Evolutionary conservation across 2,329 filamentous ascomycete species (phyloP).

Genomic region (Trichoderma simmonsii): DNA sequence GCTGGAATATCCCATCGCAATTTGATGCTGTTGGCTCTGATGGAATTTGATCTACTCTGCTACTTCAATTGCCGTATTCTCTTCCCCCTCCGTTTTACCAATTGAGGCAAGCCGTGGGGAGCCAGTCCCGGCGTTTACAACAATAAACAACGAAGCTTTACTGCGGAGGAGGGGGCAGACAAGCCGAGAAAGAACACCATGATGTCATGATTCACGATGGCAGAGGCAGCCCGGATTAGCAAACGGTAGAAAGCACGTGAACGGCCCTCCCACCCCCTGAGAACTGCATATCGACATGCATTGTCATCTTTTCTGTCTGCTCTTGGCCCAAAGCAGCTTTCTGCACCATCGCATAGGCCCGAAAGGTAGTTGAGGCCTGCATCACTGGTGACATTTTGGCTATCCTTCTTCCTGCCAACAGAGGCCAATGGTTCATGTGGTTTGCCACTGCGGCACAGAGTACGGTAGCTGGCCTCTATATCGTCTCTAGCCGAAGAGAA

Average conservation of each 20-base stretch:
- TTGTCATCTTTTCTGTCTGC: not conserved
- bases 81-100: not conserved
- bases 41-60: not conserved
- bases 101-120: not conserved
- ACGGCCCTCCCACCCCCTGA: not conserved
- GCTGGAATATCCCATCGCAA: not conserved
- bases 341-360: not conserved
- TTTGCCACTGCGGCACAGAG: slow-evolving; percentile 12
- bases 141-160: not conserved
- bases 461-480: not conserved
- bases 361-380: not conserved
- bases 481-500: not conserved
- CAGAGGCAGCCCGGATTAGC: not conserved
- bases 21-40: not conserved
- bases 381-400: not conserved
- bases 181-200: not conserved
- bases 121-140: not conserved
- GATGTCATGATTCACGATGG: slow-evolving; percentile 11
- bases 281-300: not conserved
- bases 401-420: not conserved
- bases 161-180: not conserved
- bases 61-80: not conserved
- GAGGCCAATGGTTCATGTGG: not conserved
- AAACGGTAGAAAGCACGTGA: not conserved
- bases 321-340: not conserved